Percentiles rank a stretch among this genome's conserved stretches.
These are phyloP conservation scores for Bocquillonia castaneifolia DNA, from an alignment of 441 rosid species.

Conservation along the genomic window DNA sequence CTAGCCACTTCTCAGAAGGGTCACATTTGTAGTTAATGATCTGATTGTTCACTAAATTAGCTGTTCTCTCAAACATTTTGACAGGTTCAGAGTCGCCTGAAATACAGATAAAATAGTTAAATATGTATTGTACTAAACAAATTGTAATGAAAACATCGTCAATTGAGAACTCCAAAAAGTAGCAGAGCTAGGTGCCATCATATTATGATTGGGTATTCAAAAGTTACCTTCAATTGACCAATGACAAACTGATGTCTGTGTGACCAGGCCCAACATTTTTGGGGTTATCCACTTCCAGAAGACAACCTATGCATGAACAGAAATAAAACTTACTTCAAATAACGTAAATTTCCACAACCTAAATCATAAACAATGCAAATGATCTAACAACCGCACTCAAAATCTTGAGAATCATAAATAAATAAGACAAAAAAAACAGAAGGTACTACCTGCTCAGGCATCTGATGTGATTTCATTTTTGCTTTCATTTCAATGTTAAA, in stretches of 20 bases:
- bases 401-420: neutral
- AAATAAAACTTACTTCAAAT: constrained; percentile 2
- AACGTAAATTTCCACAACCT: neutral
- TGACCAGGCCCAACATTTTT: constrained; percentile 92
- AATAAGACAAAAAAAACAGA: neutral
- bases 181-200: too few species aligned
- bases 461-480: constrained; percentile 93
- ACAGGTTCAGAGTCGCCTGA: constrained; percentile 96
- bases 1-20: constrained; percentile 98
- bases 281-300: constrained; percentile 99
- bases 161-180: too few species aligned
- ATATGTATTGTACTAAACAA: neutral
- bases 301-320: constrained; percentile 53
- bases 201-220: neutral
- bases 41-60: constrained; percentile 89
- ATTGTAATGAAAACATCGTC: neutral
- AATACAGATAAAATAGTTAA: neutral
- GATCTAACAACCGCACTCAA: neutral
- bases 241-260: constrained; percentile 88
- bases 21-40: constrained; percentile 94
- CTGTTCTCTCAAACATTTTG: constrained; percentile 97
- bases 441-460: constrained; percentile 88
- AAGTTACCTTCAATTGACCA: constrained; percentile 95
- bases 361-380: neutral
- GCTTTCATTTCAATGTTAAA: constrained; percentile 96